These are phyloP conservation scores for Actinomortierella wolfii DNA, from an alignment of 371 early-diverging fungal species.

Conservation along the genomic window DNA sequence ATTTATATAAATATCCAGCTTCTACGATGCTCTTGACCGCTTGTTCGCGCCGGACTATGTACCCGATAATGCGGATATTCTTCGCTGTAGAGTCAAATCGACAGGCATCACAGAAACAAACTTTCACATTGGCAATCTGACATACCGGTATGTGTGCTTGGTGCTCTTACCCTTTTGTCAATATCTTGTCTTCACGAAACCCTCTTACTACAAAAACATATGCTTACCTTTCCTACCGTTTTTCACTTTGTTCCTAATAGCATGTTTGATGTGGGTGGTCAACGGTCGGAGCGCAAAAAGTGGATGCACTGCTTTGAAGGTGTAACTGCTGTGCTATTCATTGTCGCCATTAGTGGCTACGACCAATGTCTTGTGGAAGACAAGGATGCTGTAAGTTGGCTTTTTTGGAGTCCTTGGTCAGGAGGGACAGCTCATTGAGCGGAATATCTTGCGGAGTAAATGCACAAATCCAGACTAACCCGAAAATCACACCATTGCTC, in stretches of 20 bases:
- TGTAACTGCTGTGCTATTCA: slow-evolving; percentile 91
- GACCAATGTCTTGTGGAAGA: slow-evolving; percentile 95
- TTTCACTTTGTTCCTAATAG: slow-evolving; percentile 11
- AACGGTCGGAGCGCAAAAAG: slow-evolving; percentile 90
- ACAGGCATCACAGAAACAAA: slow-evolving; percentile 89
- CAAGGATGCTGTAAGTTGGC: slow-evolving; percentile 77
- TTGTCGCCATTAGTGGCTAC: slow-evolving; percentile 94
- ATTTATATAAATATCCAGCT: no score
- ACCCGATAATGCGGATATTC: slow-evolving; percentile 88
- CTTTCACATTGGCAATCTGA: slow-evolving; percentile 79
- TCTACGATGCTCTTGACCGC: slow-evolving; percentile 87
- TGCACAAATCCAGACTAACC: no score
- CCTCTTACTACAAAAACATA: no score
- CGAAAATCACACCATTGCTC: no score
- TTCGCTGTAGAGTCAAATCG: slow-evolving; percentile 82
- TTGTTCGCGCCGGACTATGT: slow-evolving; percentile 74
- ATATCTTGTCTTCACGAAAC: no score
- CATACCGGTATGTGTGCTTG: slow-evolving; percentile 60
- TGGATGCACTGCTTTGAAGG: slow-evolving; percentile 96
- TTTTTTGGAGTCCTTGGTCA: neutral
- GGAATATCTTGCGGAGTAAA: no score
- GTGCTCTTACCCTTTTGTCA: no score
- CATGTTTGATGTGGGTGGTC: slow-evolving; percentile 96
- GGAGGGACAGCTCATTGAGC: neutral
- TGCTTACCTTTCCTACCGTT: no score